Evolutionary conservation across 805 yeast genomes (phyloP), one percentile per base, ranked within the genome.

Genomic region (Kluyveromyces lactis): DNA sequence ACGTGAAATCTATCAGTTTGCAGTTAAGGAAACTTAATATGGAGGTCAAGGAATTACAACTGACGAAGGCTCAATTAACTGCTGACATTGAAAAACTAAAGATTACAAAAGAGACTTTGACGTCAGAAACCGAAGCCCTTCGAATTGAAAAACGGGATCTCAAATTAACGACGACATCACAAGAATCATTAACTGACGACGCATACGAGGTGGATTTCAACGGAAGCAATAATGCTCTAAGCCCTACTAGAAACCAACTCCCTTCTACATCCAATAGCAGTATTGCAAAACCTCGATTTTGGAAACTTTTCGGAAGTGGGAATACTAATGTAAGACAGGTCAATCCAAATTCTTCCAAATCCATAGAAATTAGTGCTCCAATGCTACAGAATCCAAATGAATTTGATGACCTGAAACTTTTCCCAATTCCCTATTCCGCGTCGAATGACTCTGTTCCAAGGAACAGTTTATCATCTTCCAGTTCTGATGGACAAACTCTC

Each of bases 11-110:
- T n/a, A 43, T 56, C 42, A 63, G 63, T 44, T 41, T 72, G 45
- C 51, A 62, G 18, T 46, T 73, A 39, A 62, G 69, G 38, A 52
- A 60, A n/a, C 40, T 73, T 41, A 70, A 66, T 38, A 48, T 57
- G 27, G 71, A 68, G 43, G 48, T 78, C 10, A 53, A 59, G 12
- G 58, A 57, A 30, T 67, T 71, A 44, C 65, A 67, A 27, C 53
- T 66, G 1, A 60, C 66, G 1, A 75, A 72, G 45, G 66, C 69
- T 2, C 56, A 56, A 4, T 47, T 80, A 26, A 42, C 63, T 16
- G 64, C 62, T 31, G 86, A 81, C 29, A 67, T 82, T 11, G 71
- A 67, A 35, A 69, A 63, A 15, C 62, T 86, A 45, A 68, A 62
- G 23, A 43, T 49, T 0, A 70, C 71, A 34, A 79, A 72, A 58